phyloP scores from a whole-genome alignment of 2,329 filamentous ascomycete species.

The Pseudodiploospora longispora region DNA sequence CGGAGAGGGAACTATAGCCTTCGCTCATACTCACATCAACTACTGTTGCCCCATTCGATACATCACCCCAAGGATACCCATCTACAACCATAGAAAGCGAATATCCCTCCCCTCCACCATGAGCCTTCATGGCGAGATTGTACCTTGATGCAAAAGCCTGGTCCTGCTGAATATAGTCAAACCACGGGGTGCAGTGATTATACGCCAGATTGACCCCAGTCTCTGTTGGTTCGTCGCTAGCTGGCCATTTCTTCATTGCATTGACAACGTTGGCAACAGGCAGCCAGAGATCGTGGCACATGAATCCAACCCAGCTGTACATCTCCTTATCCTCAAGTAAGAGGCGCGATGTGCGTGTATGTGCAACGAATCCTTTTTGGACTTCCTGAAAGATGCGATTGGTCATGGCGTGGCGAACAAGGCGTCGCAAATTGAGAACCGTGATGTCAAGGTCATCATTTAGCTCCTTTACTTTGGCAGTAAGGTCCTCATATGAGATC shows the following conservation, averaged over 20 bases:
- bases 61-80: conserved; percentile 6
- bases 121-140: conserved; percentile 22
- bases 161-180: conserved; percentile 20
- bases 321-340: conserved; percentile 19
- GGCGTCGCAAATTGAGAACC: conserved; percentile 20
- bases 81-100: conserved; percentile 4
- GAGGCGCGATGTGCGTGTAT: conserved; percentile 24
- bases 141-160: conserved; percentile 17
- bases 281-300: conserved; percentile 21
- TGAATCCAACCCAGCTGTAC: conserved; percentile 22
- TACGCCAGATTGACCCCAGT: conserved; percentile 22
- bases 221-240: conserved; percentile 24
- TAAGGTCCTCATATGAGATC: conserved; percentile 19
- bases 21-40: conserved; percentile 6
- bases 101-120: conserved; percentile 15
- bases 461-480: conserved; percentile 20
- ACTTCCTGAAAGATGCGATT: conserved; percentile 32
- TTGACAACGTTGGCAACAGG: conserved; percentile 20
- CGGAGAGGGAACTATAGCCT: no score
- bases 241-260: conserved; percentile 27
- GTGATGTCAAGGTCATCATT: conserved; percentile 30
- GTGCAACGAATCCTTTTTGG: conserved; percentile 26
- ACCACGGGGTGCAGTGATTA: conserved; percentile 15
- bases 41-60: conserved; percentile 2
- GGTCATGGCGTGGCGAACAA: conserved; percentile 29